These are phyloP conservation scores for Zymoseptoria crescenta DNA, from an alignment of 2,329 filamentous ascomycete genomes.

Conservation along the genomic window DNA sequence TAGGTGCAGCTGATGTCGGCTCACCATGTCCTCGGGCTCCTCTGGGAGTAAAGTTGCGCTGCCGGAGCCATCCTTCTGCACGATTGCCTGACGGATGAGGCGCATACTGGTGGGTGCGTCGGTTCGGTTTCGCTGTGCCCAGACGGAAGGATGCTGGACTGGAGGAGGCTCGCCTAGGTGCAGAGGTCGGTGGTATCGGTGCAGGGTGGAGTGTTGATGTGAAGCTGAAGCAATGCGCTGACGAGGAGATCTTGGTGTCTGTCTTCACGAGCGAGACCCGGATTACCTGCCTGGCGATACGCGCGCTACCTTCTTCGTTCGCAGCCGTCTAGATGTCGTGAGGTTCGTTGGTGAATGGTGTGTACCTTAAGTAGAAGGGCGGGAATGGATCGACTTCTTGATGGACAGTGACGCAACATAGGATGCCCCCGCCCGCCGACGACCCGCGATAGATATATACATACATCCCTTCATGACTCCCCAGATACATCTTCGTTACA, in stretches of 20 bases:
- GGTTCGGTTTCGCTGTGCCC: background rate
- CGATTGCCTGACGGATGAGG: slow-evolving; percentile 59
- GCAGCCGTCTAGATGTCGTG: background rate
- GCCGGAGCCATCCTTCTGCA: slow-evolving; percentile 55
- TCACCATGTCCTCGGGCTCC: slow-evolving; percentile 68
- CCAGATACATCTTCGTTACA: background rate
- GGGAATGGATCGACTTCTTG: background rate
- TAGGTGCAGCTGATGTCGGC: slow-evolving; percentile 2
- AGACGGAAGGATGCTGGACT: background rate
- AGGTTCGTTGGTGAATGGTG: too few relatives aligned
- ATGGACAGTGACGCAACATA: background rate
- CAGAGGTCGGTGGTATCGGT: background rate
- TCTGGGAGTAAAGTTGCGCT: slow-evolving; percentile 60
- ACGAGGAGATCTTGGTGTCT: background rate
- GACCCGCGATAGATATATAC: too few relatives aligned
- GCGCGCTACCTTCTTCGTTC: background rate
- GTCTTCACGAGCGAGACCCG: background rate
- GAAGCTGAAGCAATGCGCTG: background rate
- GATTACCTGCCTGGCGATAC: background rate
- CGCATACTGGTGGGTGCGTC: slow-evolving; percentile 43
- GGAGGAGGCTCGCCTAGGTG: background rate
- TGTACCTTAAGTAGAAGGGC: background rate
- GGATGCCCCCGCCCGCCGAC: background rate
- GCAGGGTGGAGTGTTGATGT: background rate
- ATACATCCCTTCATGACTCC: background rate